Evolutionary conservation across 2,329 filamentous ascomycete genomes (phyloP).

Genomic region (Colletotrichum karsti): DNA sequence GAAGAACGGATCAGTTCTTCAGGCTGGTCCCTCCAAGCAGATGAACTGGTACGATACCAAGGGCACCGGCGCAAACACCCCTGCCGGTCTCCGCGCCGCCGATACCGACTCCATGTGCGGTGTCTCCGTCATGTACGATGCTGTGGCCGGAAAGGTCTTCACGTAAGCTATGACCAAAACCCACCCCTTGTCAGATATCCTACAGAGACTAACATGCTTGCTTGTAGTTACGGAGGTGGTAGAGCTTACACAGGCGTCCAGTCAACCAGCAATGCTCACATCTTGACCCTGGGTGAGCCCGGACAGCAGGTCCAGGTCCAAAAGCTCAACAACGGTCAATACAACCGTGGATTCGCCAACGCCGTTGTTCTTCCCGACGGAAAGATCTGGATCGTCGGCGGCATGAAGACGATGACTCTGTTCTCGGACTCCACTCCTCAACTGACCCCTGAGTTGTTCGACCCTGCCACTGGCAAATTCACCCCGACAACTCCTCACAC

Average conservation of each 20-base stretch:
- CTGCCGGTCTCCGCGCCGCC: constrained; percentile 53
- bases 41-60: constrained; percentile 66
- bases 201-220: background rate
- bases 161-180: constrained; percentile 34
- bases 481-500: background rate
- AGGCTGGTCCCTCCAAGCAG: constrained; percentile 59
- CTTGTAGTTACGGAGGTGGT: constrained; percentile 51
- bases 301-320: constrained; percentile 11
- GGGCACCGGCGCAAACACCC: constrained; percentile 46
- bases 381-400: background rate
- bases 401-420: background rate
- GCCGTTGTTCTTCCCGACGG: background rate
- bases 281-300: constrained; percentile 54
- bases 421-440: background rate
- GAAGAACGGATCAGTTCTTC: constrained; percentile 60
- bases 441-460: background rate
- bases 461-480: background rate
- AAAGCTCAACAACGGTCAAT: background rate
- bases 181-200: background rate
- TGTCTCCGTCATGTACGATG: constrained; percentile 65
- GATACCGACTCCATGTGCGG: constrained; percentile 61
- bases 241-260: constrained; percentile 50
- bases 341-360: background rate
- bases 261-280: constrained; percentile 52
- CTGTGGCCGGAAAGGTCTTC: constrained; percentile 65